Evolutionary conservation across 768 basidiomycete genomes (phyloP).

Genomic region (Leccinum rimulosum): DNA sequence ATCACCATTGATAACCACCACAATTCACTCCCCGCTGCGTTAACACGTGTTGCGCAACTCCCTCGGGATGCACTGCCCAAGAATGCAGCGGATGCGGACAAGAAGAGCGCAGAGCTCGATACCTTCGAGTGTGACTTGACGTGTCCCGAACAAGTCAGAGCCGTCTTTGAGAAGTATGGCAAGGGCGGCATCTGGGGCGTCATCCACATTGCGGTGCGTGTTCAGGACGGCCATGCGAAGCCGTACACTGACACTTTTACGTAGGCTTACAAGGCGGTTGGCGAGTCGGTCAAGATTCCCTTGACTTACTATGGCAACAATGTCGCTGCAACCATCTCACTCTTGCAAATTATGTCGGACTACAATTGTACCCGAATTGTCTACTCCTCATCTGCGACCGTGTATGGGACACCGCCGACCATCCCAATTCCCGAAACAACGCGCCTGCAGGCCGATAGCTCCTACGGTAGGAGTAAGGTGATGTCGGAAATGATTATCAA

Average conservation of each 20-base stretch:
- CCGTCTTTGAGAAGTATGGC: slow-evolving; percentile 80
- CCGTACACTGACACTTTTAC: slow-evolving; percentile 4
- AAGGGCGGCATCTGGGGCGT: slow-evolving; percentile 96
- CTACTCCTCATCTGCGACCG: slow-evolving; percentile 97
- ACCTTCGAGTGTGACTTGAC: slow-evolving; percentile 72
- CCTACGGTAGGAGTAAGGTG: slow-evolving; percentile 95
- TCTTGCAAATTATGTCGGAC: slow-evolving; percentile 84
- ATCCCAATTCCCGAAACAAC: slow-evolving; percentile 96
- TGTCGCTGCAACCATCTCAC: slow-evolving; percentile 81
- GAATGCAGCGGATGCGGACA: slow-evolving; percentile 63
- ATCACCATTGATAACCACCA: slow-evolving; percentile 94
- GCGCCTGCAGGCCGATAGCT: slow-evolving; percentile 82
- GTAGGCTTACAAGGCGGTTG: slow-evolving; percentile 96
- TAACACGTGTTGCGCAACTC: slow-evolving; percentile 75
- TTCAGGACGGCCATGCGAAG: not conserved
- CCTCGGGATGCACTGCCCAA: slow-evolving; percentile 70
- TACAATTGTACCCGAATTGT: slow-evolving; percentile 85
- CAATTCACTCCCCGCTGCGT: slow-evolving; percentile 79
- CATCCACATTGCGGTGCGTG: slow-evolving; percentile 86
- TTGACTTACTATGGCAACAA: slow-evolving; percentile 94
- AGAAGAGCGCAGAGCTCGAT: slow-evolving; percentile 72
- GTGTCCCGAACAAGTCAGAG: slow-evolving; percentile 62
- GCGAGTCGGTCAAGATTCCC: slow-evolving; percentile 92
- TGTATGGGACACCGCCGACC: slow-evolving; percentile 89
- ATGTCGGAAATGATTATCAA: slow-evolving; percentile 89